A percentile compares a stretch with the other conserved stretches of the same genome.
Conservation (phyloP, 768 basidiomycete species). For the Leccinum subtestaceum region DNA sequence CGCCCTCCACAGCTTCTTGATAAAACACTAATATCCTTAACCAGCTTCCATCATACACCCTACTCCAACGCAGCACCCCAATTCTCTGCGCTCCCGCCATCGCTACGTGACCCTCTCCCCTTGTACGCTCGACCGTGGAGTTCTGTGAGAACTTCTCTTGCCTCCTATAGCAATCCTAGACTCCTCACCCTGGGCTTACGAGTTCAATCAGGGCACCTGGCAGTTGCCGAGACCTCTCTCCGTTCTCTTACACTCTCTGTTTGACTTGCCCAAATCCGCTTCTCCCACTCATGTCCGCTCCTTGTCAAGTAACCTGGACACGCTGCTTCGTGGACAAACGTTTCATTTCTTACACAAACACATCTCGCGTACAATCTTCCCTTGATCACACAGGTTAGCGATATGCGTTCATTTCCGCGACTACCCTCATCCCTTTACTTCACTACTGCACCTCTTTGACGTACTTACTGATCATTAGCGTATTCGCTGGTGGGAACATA, state of each 20-base stretch:
- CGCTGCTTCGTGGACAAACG: background rate
- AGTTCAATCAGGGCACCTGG: background rate
- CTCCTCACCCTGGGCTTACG: background rate
- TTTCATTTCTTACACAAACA: constrained; percentile 1
- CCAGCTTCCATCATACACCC: background rate
- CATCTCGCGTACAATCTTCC: constrained; percentile 13
- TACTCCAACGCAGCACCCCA: background rate
- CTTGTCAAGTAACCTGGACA: background rate
- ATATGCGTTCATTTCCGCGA: constrained; percentile 25
- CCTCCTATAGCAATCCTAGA: background rate
- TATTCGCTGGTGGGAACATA: constrained; percentile 5
- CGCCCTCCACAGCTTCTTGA: background rate
- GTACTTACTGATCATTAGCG: constrained; percentile 15
- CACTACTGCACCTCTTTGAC: constrained; percentile 15
- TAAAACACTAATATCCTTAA: background rate
- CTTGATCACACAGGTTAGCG: constrained; percentile 15
- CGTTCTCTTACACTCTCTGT: background rate
- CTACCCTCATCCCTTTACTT: constrained; percentile 1
- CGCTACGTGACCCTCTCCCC: background rate
- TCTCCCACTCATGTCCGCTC: constrained; percentile 1
- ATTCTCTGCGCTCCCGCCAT: background rate
- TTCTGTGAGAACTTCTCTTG: constrained; percentile 7
- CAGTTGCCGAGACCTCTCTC: background rate
- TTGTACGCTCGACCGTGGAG: background rate
- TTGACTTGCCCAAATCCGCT: background rate